A percentile compares a stretch with the other conserved stretches of the same genome.
Evolutionary conservation across 1,284 basidiomycete species (phyloP).

Genomic region (Macrocystidia cucumis): DNA sequence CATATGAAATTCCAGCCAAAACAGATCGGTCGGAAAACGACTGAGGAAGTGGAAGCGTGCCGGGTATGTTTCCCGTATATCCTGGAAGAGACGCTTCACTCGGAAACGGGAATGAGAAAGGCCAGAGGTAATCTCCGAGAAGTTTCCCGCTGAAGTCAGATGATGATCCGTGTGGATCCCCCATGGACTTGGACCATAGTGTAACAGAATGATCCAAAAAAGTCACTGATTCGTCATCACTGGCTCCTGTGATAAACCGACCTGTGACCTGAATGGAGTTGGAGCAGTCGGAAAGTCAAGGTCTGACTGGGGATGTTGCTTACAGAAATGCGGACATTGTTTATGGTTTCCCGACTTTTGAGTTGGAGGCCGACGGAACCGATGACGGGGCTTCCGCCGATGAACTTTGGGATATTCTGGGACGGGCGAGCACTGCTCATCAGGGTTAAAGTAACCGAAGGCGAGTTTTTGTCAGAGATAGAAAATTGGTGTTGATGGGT

Average conservation of each 20-base stretch:
- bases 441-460: conserved; percentile 1
- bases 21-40: conserved; percentile 24
- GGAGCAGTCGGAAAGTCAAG: background rate
- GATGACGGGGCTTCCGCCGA: background rate
- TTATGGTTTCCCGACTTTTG: background rate
- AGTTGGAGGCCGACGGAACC: background rate
- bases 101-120: conserved; percentile 27
- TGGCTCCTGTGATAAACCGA: conserved; percentile 23
- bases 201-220: conserved; percentile 23
- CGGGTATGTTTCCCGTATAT: conserved; percentile 11
- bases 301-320: background rate
- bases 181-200: conserved; percentile 23
- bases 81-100: conserved; percentile 14
- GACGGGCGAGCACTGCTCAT: background rate
- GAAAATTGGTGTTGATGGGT: background rate
- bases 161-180: conserved; percentile 16
- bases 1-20: conserved; percentile 24
- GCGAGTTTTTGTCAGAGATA: background rate
- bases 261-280: conserved; percentile 20
- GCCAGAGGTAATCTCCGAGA: conserved; percentile 24
- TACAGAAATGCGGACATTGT: background rate
- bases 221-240: conserved; percentile 15
- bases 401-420: background rate
- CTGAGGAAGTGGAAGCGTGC: conserved; percentile 18
- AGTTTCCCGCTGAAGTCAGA: conserved; percentile 19